These are phyloP conservation scores for Penicillium turbatum DNA, from an alignment of 495 filamentous ascomycete genomes.

Conservation along the genomic window DNA sequence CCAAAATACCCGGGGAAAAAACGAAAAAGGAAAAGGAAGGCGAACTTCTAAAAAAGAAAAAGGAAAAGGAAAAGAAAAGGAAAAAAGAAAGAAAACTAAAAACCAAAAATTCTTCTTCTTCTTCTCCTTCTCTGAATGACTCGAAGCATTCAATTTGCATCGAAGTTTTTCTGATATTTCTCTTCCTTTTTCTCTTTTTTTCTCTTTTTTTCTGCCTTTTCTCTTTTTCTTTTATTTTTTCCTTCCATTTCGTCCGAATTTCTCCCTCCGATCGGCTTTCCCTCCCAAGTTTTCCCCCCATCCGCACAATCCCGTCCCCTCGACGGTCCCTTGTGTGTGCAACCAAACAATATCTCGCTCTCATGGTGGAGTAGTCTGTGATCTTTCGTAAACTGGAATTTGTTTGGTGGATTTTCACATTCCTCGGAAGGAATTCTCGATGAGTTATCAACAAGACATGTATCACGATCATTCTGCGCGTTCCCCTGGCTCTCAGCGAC, in stretches of 20 bases:
- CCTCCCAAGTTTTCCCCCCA: conserved; percentile 20
- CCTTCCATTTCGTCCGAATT: background rate
- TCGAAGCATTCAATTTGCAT: background rate
- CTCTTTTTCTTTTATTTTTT: conserved; percentile 15
- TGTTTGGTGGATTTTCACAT: conserved; percentile 46
- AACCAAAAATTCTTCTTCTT: background rate
- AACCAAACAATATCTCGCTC: background rate
- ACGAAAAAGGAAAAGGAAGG: background rate
- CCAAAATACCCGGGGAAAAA: background rate
- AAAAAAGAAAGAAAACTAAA: background rate
- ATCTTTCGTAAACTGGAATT: conserved; percentile 23
- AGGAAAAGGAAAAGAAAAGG: background rate
- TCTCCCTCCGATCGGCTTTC: conserved; percentile 19
- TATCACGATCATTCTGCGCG: conserved; percentile 59
- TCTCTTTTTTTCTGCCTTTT: conserved; percentile 14
- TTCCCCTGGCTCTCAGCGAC: conserved; percentile 58
- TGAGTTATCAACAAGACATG: conserved; percentile 60
- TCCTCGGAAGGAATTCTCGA: conserved; percentile 37
- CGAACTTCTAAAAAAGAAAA: background rate
- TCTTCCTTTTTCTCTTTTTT: background rate
- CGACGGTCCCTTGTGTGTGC: conserved; percentile 3
- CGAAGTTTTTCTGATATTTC: background rate
- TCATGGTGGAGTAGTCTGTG: conserved; percentile 34
- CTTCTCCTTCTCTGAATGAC: background rate
- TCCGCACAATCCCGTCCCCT: conserved; percentile 14